Evolutionary conservation across 2,329 filamentous ascomycete species (phyloP).

Genomic region (Xylariaceae sp.): DNA sequence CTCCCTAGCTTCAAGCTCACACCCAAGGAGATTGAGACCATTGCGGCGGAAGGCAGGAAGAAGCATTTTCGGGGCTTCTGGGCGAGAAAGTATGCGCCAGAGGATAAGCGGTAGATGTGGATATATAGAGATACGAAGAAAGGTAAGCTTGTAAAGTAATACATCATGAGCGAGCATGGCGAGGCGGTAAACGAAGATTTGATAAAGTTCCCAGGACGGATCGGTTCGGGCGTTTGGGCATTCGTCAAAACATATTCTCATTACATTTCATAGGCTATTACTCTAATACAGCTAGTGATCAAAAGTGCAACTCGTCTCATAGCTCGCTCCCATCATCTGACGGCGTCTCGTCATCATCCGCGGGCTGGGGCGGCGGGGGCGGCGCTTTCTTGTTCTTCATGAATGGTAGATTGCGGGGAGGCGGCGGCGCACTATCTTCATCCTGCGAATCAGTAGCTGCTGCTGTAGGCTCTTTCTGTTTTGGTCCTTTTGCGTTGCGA

Average conservation of each 20-base stretch:
- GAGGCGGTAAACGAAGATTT: too few relatives aligned
- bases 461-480: conserved; percentile 14
- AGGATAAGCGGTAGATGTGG: conserved; percentile 53
- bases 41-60: conserved; percentile 60
- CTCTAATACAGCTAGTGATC: conserved; percentile 13
- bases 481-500: conserved; percentile 14
- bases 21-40: conserved; percentile 61
- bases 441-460: conserved; percentile 23
- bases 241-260: conserved; percentile 9
- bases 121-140: too few relatives aligned
- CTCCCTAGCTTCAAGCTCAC: conserved; percentile 64
- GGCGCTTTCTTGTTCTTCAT: conserved; percentile 42
- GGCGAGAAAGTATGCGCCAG: conserved; percentile 55
- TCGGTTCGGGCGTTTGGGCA: neutral
- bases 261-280: conserved; percentile 13
- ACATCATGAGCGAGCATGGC: too few relatives aligned
- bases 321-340: conserved; percentile 62
- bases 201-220: neutral
- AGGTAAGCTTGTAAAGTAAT: too few relatives aligned
- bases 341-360: conserved; percentile 55
- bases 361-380: conserved; percentile 38
- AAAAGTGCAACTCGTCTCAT: conserved; percentile 35
- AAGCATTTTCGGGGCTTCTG: conserved; percentile 69
- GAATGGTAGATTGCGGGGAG: conserved; percentile 51
- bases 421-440: conserved; percentile 36